Evolutionary conservation across 169 alveolate species (phyloP).

Genomic region (Haemoproteus tartakovskyi): DNA sequence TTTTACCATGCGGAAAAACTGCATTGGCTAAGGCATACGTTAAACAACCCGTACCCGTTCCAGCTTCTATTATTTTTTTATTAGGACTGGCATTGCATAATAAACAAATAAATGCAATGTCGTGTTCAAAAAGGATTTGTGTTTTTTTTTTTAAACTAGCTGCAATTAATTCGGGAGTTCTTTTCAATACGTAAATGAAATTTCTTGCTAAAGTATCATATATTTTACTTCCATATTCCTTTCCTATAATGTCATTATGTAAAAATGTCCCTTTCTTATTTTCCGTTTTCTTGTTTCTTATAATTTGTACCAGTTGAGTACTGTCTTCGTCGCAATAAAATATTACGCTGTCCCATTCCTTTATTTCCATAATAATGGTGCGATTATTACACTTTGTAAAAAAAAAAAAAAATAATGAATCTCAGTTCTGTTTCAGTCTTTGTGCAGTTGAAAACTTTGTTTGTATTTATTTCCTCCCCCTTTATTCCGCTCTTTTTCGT

Average conservation of each 20-base stretch:
- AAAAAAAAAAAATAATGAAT: no score
- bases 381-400: no score
- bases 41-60: constrained; percentile 90
- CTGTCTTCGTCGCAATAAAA: constrained; percentile 35
- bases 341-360: constrained; percentile 40
- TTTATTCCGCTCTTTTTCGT: no score
- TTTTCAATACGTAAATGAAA: constrained; percentile 44
- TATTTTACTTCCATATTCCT: constrained; percentile 67
- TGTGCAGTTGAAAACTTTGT: no score
- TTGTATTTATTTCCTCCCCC: no score
- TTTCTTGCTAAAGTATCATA: constrained; percentile 40
- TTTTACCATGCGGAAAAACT: constrained; percentile 84
- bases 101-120: constrained; percentile 84
- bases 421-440: no score
- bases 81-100: constrained; percentile 86
- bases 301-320: constrained; percentile 24
- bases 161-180: constrained; percentile 81
- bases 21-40: constrained; percentile 82
- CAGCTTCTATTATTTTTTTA: constrained; percentile 85
- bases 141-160: constrained; percentile 79
- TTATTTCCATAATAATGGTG: background rate
- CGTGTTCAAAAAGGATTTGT: constrained; percentile 89
- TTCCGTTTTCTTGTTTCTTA: background rate
- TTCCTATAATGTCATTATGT: constrained; percentile 61
- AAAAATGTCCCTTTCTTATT: constrained; percentile 60